Percentiles rank a stretch among this genome's conserved stretches.
Conservation (phyloP, 2,329 filamentous ascomycete species). For the Fusarium dimerum region DNA sequence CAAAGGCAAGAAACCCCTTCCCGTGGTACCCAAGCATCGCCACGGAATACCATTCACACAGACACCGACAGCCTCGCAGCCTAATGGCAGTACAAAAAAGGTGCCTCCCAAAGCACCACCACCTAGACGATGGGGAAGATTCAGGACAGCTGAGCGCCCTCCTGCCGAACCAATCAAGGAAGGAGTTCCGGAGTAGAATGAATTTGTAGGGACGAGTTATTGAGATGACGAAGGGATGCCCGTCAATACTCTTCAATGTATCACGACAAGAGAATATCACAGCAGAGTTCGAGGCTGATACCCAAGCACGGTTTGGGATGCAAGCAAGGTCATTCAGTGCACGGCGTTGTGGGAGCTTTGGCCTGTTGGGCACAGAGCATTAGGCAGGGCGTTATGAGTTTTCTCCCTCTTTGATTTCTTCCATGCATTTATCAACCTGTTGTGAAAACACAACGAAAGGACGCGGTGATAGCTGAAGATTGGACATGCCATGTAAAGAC, state of each 20-base stretch:
- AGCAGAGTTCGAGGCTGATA: not conserved
- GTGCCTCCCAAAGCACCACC: slow-evolving; percentile 48
- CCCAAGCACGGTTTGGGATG: not conserved
- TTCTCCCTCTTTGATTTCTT: not conserved
- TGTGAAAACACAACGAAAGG: not conserved
- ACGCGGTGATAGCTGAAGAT: slow-evolving; percentile 2
- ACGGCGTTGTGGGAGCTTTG: slow-evolving; percentile 26
- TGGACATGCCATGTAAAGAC: not conserved
- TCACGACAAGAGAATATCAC: not conserved
- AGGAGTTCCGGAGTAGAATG: slow-evolving; percentile 17
- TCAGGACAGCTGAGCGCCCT: slow-evolving; percentile 37
- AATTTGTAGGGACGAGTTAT: not conserved
- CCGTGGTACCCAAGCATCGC: slow-evolving; percentile 57
- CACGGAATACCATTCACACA: slow-evolving; percentile 51
- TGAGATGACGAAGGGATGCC: not conserved
- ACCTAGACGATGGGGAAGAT: slow-evolving; percentile 46
- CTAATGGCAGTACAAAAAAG: slow-evolving; percentile 39
- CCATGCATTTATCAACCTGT: not conserved
- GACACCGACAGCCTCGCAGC: slow-evolving; percentile 30
- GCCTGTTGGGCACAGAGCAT: slow-evolving; percentile 23
- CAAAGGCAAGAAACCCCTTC: slow-evolving; percentile 49
- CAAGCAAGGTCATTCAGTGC: slow-evolving; percentile 6
- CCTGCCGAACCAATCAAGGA: slow-evolving; percentile 32
- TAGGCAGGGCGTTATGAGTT: slow-evolving; percentile 19
- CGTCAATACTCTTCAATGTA: not conserved